Evolutionary conservation across 2,329 filamentous ascomycete species (phyloP).

Genomic region (Didymella pinodella): DNA sequence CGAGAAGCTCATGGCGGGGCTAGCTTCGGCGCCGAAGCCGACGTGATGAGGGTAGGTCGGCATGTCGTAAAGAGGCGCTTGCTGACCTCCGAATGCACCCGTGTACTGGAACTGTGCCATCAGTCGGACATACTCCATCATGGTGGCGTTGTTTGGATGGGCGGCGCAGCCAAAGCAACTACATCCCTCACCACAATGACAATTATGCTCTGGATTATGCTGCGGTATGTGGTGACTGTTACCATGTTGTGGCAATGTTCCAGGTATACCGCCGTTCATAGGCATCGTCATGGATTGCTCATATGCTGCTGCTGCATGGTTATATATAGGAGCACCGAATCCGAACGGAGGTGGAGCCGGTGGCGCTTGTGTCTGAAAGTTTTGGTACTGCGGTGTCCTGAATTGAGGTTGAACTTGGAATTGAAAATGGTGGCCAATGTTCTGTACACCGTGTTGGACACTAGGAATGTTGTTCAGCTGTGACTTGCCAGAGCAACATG

Average conservation of each 20-base stretch:
- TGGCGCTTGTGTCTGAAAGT: conserved; percentile 27
- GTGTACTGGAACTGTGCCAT: conserved; percentile 50
- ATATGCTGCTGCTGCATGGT: conserved; percentile 42
- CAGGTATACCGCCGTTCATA: conserved; percentile 29
- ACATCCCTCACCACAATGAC: conserved; percentile 71
- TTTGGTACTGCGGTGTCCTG: conserved; percentile 31
- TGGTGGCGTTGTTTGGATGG: conserved; percentile 73
- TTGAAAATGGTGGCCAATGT: conserved; percentile 30
- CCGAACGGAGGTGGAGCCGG: conserved; percentile 34
- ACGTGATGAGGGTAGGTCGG: conserved; percentile 47
- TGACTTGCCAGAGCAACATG: conserved; percentile 42
- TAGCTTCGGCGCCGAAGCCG: conserved; percentile 39
- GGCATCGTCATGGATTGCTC: conserved; percentile 47
- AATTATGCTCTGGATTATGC: conserved; percentile 58
- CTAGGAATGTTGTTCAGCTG: conserved; percentile 19
- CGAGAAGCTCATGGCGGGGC: conserved; percentile 26
- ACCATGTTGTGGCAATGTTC: conserved; percentile 32
- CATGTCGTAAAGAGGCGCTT: conserved; percentile 47
- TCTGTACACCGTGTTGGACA: conserved; percentile 20
- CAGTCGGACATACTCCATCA: conserved; percentile 60
- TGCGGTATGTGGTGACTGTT: conserved; percentile 42
- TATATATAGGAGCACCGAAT: conserved; percentile 47
- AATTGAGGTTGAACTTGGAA: conserved; percentile 35
- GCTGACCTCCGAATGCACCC: conserved; percentile 42
- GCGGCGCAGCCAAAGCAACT: conserved; percentile 73